These are phyloP conservation scores for Alternaria triticimaculans DNA, from an alignment of 2,329 filamentous ascomycete genomes.

Conservation along the genomic window DNA sequence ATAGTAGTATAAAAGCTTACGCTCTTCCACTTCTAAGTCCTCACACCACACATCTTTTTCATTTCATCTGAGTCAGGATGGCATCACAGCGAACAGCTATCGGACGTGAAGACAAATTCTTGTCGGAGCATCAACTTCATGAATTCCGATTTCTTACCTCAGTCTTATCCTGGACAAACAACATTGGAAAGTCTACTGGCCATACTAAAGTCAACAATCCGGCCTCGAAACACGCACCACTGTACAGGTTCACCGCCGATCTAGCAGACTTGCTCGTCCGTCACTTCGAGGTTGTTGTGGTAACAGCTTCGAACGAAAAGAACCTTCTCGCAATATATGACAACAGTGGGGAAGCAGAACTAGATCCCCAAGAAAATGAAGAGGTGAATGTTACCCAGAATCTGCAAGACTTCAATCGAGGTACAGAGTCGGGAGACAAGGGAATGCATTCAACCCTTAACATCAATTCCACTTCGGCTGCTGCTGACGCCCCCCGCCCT, in stretches of 20 bases:
- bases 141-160: neutral
- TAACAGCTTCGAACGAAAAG: neutral
- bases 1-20: neutral
- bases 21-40: neutral
- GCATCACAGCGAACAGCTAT: neutral
- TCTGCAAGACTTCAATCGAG: too few species aligned
- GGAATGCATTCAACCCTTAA: too few species aligned
- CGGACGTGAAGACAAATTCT: neutral
- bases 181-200: neutral
- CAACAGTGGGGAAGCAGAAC: too few species aligned
- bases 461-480: too few species aligned
- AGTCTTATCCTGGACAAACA: neutral
- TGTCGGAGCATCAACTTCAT: neutral
- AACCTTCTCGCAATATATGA: too few species aligned
- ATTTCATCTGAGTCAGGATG: neutral
- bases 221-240: neutral
- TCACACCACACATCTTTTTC: neutral
- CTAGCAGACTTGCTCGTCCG: neutral
- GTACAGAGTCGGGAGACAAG: too few species aligned
- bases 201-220: neutral
- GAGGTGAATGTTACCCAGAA: too few species aligned
- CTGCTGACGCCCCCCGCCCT: too few species aligned
- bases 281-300: neutral
- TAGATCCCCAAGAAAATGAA: too few species aligned
- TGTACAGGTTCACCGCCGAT: neutral